Percentiles rank a stretch among this genome's conserved stretches.
phyloP scores from a whole-genome alignment of 371 early-diverging fungal genomes.

The Globomyces sp. region DNA sequence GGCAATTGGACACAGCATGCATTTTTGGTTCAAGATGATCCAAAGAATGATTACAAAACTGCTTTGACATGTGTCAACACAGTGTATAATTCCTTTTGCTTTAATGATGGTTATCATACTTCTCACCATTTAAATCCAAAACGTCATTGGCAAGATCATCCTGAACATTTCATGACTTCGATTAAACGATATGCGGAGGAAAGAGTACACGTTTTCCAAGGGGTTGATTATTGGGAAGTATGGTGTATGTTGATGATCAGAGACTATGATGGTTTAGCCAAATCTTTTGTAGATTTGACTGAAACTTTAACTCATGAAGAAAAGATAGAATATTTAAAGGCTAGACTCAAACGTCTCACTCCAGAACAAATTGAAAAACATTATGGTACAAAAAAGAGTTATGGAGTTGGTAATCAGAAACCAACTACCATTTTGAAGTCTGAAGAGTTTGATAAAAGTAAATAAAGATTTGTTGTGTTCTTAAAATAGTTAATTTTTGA shows the following conservation, averaged over 20 bases:
- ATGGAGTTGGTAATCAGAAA: too few relatives aligned
- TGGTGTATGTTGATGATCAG: slow-evolving; percentile 31
- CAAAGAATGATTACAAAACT: slow-evolving; percentile 25
- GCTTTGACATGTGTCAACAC: slow-evolving; percentile 36
- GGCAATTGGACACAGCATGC: slow-evolving; percentile 48
- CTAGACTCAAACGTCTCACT: slow-evolving; percentile 25
- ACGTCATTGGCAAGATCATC: slow-evolving; percentile 45
- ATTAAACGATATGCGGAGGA: slow-evolving; percentile 25
- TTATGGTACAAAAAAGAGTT: background rate
- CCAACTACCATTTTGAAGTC: too few relatives aligned
- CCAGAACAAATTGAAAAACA: slow-evolving; percentile 20
- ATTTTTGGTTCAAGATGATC: slow-evolving; percentile 34
- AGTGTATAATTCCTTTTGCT: slow-evolving; percentile 31
- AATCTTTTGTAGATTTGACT: slow-evolving; percentile 22
- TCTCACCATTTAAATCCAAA: slow-evolving; percentile 44
- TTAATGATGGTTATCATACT: slow-evolving; percentile 50
- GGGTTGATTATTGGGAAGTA: slow-evolving; percentile 28
- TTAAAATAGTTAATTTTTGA: too few relatives aligned
- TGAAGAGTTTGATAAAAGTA: too few relatives aligned
- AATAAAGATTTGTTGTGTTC: too few relatives aligned
- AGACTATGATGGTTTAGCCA: slow-evolving; percentile 29
- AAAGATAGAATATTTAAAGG: slow-evolving; percentile 24
- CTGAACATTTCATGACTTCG: slow-evolving; percentile 30
- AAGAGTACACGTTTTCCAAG: slow-evolving; percentile 32
- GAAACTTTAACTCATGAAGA: slow-evolving; percentile 20